Evolutionary conservation across 73 alveolate species (phyloP).

Genomic region (Stentor coeruleus): DNA sequence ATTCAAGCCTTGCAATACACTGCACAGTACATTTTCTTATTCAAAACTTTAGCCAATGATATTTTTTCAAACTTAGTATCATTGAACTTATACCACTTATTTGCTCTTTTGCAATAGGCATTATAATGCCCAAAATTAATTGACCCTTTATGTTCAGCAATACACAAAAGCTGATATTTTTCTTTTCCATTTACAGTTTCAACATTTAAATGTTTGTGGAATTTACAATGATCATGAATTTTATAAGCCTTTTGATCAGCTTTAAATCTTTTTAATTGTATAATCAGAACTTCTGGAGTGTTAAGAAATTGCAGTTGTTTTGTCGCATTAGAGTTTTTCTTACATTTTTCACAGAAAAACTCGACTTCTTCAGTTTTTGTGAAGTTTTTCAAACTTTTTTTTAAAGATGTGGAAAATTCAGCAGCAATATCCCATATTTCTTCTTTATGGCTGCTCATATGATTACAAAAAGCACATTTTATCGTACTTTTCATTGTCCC

Average conservation of each 20-base stretch:
- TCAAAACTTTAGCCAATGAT: not conserved
- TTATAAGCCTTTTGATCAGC: not conserved
- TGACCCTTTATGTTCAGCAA: conserved; percentile 14
- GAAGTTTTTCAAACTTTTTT: not conserved
- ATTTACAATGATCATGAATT: not conserved
- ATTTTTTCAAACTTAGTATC: not conserved
- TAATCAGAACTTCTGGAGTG: not conserved
- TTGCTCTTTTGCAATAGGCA: conserved; percentile 19
- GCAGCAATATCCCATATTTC: not conserved
- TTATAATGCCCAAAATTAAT: conserved; percentile 20
- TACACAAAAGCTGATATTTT: not conserved
- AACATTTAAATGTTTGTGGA: not conserved
- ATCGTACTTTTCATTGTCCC: not conserved
- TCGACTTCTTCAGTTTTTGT: not conserved
- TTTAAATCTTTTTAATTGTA: conserved; percentile 18
- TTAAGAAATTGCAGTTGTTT: not conserved
- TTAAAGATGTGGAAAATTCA: not conserved
- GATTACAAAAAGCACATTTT: not conserved
- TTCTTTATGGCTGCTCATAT: not conserved
- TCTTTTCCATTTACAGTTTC: not conserved
- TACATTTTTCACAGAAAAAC: not conserved
- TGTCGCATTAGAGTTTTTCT: not conserved
- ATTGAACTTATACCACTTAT: not conserved
- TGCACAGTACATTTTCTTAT: not conserved
- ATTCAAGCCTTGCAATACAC: not conserved